Evolutionary conservation across 805 yeast species (phyloP).

Genomic region (Kuraishia hungarica): DNA sequence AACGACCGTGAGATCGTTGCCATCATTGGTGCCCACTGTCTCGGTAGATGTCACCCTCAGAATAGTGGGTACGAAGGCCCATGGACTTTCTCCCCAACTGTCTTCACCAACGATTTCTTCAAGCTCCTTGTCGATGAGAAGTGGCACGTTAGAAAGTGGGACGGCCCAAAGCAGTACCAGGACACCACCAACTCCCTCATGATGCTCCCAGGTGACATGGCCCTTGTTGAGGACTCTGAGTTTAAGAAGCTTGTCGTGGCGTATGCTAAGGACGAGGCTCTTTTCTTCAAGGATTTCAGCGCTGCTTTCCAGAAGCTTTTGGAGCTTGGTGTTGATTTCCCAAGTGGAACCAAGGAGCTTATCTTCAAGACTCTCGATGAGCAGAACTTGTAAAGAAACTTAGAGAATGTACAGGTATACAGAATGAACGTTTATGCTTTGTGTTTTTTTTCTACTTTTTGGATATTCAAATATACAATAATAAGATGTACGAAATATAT

Average conservation of each 20-base stretch:
- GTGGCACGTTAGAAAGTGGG: conserved; percentile 55
- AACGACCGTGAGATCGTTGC: conserved; percentile 37
- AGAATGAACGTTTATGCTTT: not conserved
- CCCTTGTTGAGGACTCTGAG: conserved; percentile 35
- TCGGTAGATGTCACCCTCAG: conserved; percentile 39
- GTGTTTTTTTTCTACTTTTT: not conserved
- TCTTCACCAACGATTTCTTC: conserved; percentile 69
- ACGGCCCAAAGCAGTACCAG: conserved; percentile 54
- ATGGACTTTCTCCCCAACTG: conserved; percentile 78
- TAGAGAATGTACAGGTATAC: not conserved
- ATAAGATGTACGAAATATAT: not conserved
- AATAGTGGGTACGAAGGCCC: conserved; percentile 82
- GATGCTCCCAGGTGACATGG: conserved; percentile 58
- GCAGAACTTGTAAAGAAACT: conserved; percentile 29
- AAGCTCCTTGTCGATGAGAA: conserved; percentile 41
- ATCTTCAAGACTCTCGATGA: conserved; percentile 63
- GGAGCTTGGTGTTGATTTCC: conserved; percentile 70
- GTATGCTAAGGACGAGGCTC: conserved; percentile 40
- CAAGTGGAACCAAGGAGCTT: conserved; percentile 33
- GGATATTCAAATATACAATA: too few species aligned
- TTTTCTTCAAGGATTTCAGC: conserved; percentile 41
- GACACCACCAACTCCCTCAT: conserved; percentile 46
- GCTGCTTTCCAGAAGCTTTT: conserved; percentile 37
- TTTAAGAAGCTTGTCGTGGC: conserved; percentile 36
- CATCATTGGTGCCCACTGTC: conserved; percentile 37